Percentiles rank a stretch among this genome's conserved stretches.
Evolutionary conservation across 1,139 yeast genomes (phyloP).

Genomic region (Pneumocystis canis): DNA sequence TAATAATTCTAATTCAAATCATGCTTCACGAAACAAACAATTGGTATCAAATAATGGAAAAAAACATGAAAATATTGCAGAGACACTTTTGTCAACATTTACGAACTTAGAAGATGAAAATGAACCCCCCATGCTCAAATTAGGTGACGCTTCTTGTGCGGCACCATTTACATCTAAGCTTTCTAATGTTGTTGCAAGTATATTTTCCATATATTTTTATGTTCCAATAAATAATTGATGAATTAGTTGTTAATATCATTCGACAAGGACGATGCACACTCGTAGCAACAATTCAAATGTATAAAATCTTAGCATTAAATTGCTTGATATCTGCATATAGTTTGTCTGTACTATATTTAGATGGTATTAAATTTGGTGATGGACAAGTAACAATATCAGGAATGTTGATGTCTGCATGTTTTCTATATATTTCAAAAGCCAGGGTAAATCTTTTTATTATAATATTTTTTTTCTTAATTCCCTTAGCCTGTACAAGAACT

Average conservation of each 20-base stretch:
- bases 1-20: slow-evolving; percentile 27
- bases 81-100: slow-evolving; percentile 33
- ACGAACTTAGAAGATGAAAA: slow-evolving; percentile 57
- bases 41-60: slow-evolving; percentile 42
- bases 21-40: slow-evolving; percentile 31
- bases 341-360: slow-evolving; percentile 78
- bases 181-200: slow-evolving; percentile 70
- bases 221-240: not conserved
- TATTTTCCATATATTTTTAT: not conserved
- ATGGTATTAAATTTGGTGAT: slow-evolving; percentile 97
- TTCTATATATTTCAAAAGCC: slow-evolving; percentile 89
- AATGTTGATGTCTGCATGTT: slow-evolving; percentile 77
- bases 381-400: slow-evolving; percentile 94
- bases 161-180: slow-evolving; percentile 97
- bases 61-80: slow-evolving; percentile 28
- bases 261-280: slow-evolving; percentile 99
- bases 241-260: slow-evolving; percentile 54
- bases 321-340: slow-evolving; percentile 96
- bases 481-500: slow-evolving; percentile 61
- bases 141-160: slow-evolving; percentile 98
- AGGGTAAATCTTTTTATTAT: slow-evolving; percentile 17
- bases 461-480: not conserved
- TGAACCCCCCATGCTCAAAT: slow-evolving; percentile 83
- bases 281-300: slow-evolving; percentile 96
- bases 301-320: slow-evolving; percentile 88